Base-by-base conservation (phyloP, 768 basidiomycete species). In the Pulveroboletus sp. region DNA sequence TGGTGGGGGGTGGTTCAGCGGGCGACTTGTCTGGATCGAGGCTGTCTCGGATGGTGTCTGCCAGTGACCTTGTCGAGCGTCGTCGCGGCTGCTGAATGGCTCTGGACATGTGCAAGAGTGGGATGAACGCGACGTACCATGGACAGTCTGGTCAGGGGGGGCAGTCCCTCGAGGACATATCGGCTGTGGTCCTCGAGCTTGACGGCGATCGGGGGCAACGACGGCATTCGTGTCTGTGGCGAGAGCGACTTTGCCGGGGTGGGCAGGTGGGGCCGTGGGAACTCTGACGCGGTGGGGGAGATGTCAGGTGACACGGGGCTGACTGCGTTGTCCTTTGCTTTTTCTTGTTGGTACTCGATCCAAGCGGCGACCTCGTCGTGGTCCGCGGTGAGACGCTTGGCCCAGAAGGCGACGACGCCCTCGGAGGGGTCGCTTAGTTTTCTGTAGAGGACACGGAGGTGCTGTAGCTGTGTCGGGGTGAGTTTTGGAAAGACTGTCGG, bases 131-230 rank as follows among this genome's bases (percentile, higher is more conserved):
- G 27, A 42, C 58, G 29, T 39, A 61, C 59, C 50, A n/a, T n/a
- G n/a, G n/a, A n/a, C n/a, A 19, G 3, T 27, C 44, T 45, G 0
- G 29, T 45, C n/a, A 53, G 23, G 1, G 61, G 45, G 4, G 60
- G 45, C 1, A 45, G 20, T 9, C 35, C 39, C 0, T 52, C 44
- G 14, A 52, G 46, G 6, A 41, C 14, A 8, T 32, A 33, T n/a
- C n/a, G n/a, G n/a, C n/a, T n/a, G n/a, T n/a, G n/a, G n/a, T 63
- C 63, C n/a, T 67, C 66, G 11, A 52, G 23, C 48, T 67, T 67
- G 40, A 69, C 53, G 9, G 59, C 61, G 29, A 67, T 69, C 21
- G 61, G 59, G 0, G 66, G 66, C 25, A 69, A 41, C n/a, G 67
- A 69, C 16, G 29, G 54, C 29, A 56, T 32, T 14, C 65, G 47